phyloP scores from a whole-genome alignment of 805 yeast species.

The Lipomyces lipofer region DNA sequence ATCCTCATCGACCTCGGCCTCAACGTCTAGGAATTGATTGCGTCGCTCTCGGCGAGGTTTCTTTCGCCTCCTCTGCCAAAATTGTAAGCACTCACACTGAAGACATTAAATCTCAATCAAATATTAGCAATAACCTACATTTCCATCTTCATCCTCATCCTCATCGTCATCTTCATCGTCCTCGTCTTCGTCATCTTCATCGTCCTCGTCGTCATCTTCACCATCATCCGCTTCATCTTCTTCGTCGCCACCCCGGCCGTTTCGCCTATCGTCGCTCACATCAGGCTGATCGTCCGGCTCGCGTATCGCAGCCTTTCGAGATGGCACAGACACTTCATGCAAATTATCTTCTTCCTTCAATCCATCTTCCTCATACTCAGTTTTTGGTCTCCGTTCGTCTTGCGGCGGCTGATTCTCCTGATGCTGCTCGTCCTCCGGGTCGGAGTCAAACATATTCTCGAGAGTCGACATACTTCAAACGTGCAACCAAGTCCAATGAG shows the following conservation, averaged over 20 bases:
- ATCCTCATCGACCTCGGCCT: constrained; percentile 98
- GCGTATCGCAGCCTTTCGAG: neutral
- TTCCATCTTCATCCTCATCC: constrained; percentile 98
- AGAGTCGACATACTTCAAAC: constrained; percentile 31
- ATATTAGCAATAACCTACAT: constrained; percentile 75
- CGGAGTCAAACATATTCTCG: constrained; percentile 30
- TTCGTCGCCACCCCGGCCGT: constrained; percentile 23
- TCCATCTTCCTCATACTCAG: neutral
- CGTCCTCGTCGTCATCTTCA: constrained; percentile 20
- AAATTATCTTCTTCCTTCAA: neutral
- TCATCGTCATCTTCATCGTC: constrained; percentile 68
- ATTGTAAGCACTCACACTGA: neutral
- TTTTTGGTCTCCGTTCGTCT: constrained; percentile 7
- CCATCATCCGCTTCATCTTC: constrained; percentile 24
- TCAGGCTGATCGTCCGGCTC: constrained; percentile 24
- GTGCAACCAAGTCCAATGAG: too few relatives aligned
- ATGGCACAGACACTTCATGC: neutral
- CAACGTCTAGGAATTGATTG: constrained; percentile 94
- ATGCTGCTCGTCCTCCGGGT: constrained; percentile 22
- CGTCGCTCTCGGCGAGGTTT: constrained; percentile 49
- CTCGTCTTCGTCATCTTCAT: constrained; percentile 24
- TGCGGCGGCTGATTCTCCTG: constrained; percentile 3
- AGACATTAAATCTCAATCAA: neutral
- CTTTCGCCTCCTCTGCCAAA: constrained; percentile 34
- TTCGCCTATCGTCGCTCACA: constrained; percentile 20